These are phyloP conservation scores for Neurospora hispaniola DNA, from an alignment of 495 filamentous ascomycete species.

Conservation along the genomic window DNA sequence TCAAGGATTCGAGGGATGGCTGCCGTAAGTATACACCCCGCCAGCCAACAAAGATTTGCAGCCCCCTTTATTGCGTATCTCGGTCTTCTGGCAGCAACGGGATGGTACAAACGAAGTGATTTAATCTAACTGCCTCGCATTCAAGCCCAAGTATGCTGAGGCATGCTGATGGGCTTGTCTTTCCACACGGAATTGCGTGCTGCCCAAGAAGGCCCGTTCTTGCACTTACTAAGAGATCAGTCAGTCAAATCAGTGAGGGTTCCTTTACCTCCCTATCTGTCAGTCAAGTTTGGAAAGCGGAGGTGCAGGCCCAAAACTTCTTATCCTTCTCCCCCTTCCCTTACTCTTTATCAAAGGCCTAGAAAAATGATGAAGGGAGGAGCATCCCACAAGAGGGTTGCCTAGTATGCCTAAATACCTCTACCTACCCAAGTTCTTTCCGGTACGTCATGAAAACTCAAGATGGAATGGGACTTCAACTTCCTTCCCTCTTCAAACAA, in stretches of 20 bases:
- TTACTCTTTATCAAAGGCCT: background rate
- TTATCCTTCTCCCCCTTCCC: background rate
- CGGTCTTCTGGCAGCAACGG: background rate
- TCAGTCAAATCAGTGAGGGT: too few species aligned
- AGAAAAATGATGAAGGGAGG: background rate
- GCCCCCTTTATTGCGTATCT: background rate
- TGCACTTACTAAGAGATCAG: too few species aligned
- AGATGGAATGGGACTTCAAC: background rate
- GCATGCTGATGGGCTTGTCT: background rate
- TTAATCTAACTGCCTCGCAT: background rate
- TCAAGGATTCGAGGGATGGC: background rate
- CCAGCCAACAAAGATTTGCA: background rate
- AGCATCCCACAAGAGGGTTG: background rate
- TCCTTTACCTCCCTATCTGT: too few species aligned
- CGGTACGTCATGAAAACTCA: background rate
- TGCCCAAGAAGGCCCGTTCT: background rate
- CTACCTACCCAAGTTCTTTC: background rate
- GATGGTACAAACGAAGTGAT: background rate
- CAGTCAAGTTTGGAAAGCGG: too few species aligned
- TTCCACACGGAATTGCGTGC: background rate
- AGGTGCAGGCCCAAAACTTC: background rate
- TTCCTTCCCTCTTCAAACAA: background rate
- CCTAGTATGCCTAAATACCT: too few species aligned
- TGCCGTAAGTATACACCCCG: background rate
- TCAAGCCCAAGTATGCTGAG: too few species aligned